Percentiles rank a stretch among this genome's conserved stretches.
These are phyloP conservation scores for Pseudonitzschia pungens DNA, from an alignment of 108 stramenopile genomes.

Conservation along the genomic window DNA sequence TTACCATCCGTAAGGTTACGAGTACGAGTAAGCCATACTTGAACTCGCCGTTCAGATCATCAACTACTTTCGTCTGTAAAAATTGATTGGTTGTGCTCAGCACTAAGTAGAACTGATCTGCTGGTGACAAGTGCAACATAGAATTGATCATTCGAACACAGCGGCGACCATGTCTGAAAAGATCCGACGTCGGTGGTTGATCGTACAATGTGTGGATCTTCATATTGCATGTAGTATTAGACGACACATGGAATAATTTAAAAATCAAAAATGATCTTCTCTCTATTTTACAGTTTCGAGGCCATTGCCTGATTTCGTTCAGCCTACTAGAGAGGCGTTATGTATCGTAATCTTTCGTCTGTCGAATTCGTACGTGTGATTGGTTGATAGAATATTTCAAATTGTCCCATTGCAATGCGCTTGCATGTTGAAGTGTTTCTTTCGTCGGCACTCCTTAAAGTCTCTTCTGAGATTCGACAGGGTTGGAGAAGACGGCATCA, in stretches of 20 bases:
- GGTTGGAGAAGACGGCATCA: constrained; percentile 93
- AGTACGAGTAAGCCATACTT: too few species aligned
- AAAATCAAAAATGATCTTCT: constrained; percentile 1
- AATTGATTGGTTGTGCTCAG: too few species aligned
- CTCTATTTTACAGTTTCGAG: not conserved
- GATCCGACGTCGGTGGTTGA: too few species aligned
- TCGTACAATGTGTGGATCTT: too few species aligned
- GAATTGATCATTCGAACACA: too few species aligned
- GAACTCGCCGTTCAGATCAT: too few species aligned
- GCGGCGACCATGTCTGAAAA: too few species aligned
- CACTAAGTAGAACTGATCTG: too few species aligned
- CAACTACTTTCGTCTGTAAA: too few species aligned
- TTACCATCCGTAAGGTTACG: too few species aligned
- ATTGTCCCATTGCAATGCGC: not conserved
- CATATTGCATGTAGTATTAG: too few species aligned
- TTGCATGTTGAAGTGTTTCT: not conserved
- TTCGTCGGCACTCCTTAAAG: constrained; percentile 54
- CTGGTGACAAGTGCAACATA: too few species aligned
- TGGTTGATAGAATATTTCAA: not conserved
- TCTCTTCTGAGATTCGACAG: constrained; percentile 93
- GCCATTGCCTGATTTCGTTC: not conserved
- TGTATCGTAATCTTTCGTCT: not conserved
- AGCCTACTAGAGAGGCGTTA: not conserved
- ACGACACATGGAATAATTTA: not conserved
- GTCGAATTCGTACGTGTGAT: not conserved